Evolutionary conservation across 2,329 filamentous ascomycete species (phyloP), one percentile per base, ranked within the genome.

Genomic region (Spiromastix sp.): DNA sequence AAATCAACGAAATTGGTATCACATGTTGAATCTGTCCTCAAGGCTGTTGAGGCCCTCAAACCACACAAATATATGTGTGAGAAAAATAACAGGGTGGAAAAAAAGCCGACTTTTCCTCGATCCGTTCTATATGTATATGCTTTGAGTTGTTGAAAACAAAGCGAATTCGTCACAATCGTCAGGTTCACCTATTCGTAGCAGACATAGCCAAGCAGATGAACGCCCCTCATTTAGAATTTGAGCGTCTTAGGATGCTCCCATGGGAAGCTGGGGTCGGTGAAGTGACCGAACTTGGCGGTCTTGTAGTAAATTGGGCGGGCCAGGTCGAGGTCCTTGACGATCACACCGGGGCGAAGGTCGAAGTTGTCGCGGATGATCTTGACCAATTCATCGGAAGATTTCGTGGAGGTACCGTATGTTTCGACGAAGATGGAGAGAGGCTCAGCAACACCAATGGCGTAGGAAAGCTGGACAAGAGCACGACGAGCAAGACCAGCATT

Each of bases 231-330:
- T 77, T 94, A 96, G 68, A 85, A 81, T 69, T 83, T 87, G 59
- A 98, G 84, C 51, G 72, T 55, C 84, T 94, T 95, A 59, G 91
- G 89, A 78, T 96, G 77, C 79, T 98, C 91, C 91, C 91, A 98
- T 68, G 72, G 78, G 77, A 98, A 98, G 66, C 66, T 72, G 77
- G 94, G 91, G 83, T 95, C 91, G 68, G 86, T 93, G 70, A 98
- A 98, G 78, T 98, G 91, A 55, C 91, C 91, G 71, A 96, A 96
- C 84, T 95, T 95, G 69, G 91, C 91, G 40, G 91, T 98, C 73
- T 89, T 77, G 76, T 79, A 79, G 81, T 98, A 98, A 73, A 96
- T 95, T 60, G 91, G 91, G 68, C 86, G 85, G 66, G 79, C 81
- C 48, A 98, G 77, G 70, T 91, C 81, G 48, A 98, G 82, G 71